Conservation (phyloP, 1,139 yeast genomes). For the Magnusiomyces tetraspermus region DNA sequence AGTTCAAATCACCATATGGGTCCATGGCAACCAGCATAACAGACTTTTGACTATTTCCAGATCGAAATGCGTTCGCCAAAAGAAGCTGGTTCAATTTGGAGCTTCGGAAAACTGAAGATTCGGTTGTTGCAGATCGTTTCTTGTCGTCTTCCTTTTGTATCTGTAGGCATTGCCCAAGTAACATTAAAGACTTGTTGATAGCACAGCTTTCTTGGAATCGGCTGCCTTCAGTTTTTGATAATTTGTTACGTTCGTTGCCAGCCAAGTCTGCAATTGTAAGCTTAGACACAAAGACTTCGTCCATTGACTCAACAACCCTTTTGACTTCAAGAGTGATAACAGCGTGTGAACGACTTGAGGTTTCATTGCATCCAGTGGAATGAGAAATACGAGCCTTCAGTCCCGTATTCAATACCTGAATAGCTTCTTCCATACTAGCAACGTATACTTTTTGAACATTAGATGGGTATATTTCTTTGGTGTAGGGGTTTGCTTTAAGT, state of each 20-base stretch:
- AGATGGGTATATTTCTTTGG: slow-evolving; percentile 21
- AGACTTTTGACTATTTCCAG: slow-evolving; percentile 26
- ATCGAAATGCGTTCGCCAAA: slow-evolving; percentile 38
- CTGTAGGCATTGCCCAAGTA: slow-evolving; percentile 41
- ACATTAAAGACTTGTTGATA: slow-evolving; percentile 39
- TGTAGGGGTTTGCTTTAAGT: slow-evolving; percentile 22
- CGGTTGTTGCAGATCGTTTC: slow-evolving; percentile 4
- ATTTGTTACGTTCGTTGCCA: slow-evolving; percentile 41
- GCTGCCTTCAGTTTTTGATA: slow-evolving; percentile 37
- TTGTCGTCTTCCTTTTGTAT: slow-evolving; percentile 29
- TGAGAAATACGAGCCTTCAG: slow-evolving; percentile 26
- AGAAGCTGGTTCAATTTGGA: slow-evolving; percentile 41
- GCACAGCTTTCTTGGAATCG: slow-evolving; percentile 40
- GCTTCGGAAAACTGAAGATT: slow-evolving; percentile 34
- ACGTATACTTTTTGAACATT: slow-evolving; percentile 26
- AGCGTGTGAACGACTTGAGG: slow-evolving; percentile 36
- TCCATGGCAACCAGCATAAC: slow-evolving; percentile 48
- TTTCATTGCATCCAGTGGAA: slow-evolving; percentile 29
- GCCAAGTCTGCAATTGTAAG: slow-evolving; percentile 43
- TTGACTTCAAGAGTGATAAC: slow-evolving; percentile 32
- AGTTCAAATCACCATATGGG: slow-evolving; percentile 53
- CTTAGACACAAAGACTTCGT: slow-evolving; percentile 5
- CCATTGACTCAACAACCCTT: slow-evolving; percentile 9
- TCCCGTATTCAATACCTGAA: slow-evolving; percentile 25
- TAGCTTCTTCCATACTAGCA: slow-evolving; percentile 25